These are phyloP conservation scores for Neofusicoccum sp. DNA, from an alignment of 2,329 filamentous ascomycete genomes.

Conservation along the genomic window DNA sequence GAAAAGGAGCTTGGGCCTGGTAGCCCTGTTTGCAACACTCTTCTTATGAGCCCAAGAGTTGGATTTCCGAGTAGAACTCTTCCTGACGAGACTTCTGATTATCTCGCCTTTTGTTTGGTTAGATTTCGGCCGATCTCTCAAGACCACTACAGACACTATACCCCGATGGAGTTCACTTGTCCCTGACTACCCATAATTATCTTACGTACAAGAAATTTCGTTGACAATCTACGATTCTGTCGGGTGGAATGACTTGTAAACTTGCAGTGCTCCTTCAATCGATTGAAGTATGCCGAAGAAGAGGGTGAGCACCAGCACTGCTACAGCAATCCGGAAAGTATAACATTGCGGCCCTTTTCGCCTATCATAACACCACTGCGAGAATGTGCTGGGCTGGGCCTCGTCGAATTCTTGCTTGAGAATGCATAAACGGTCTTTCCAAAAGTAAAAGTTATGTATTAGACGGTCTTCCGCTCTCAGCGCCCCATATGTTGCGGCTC, in stretches of 20 bases:
- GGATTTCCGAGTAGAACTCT: background rate
- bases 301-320: conserved; percentile 35
- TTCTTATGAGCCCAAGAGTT: background rate
- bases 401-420: conserved; percentile 46
- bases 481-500: conserved; percentile 28
- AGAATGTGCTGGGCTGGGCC: conserved; percentile 33
- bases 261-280: conserved; percentile 44
- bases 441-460: conserved; percentile 36
- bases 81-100: background rate
- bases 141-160: conserved; percentile 12
- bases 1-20: background rate
- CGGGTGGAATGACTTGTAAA: conserved; percentile 24
- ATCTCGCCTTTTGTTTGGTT: background rate
- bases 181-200: background rate
- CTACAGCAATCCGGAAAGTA: conserved; percentile 48
- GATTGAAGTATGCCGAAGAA: conserved; percentile 46
- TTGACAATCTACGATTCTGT: background rate
- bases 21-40: background rate
- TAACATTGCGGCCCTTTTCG: conserved; percentile 47
- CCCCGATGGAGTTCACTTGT: conserved; percentile 11
- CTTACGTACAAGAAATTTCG: background rate
- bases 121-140: background rate
- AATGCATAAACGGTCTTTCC: conserved; percentile 45
- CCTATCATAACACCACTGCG: conserved; percentile 46
- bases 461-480: conserved; percentile 35